These are phyloP conservation scores for Histomonas meleagridis DNA, from an alignment of 208 protist species.

Conservation along the genomic window DNA sequence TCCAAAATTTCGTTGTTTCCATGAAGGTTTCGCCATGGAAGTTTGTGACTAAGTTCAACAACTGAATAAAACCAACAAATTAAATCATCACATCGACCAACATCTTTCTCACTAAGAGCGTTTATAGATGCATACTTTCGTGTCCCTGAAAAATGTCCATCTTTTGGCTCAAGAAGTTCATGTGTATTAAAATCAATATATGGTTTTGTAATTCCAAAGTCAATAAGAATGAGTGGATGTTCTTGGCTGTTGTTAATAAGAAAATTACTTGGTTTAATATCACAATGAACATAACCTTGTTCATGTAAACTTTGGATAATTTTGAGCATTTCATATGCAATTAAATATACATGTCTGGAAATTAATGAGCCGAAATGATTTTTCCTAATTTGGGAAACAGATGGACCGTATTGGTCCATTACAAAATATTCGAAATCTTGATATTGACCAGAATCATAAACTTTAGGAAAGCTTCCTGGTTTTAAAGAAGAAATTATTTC, in stretches of 20 bases:
- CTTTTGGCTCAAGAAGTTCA: no score
- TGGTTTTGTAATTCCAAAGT: constrained; percentile 10
- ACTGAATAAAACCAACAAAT: constrained; percentile 23
- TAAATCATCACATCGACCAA: constrained; percentile 12
- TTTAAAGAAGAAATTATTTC: neutral
- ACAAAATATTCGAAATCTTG: neutral
- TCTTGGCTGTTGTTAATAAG: neutral
- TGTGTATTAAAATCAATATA: neutral
- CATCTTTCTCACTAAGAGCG: neutral
- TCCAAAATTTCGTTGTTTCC: no score
- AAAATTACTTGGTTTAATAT: constrained; percentile 20
- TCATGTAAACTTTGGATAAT: neutral
- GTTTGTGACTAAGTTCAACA: no score
- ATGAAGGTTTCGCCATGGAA: no score
- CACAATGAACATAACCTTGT: neutral
- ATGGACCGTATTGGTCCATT: neutral
- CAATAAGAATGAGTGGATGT: neutral
- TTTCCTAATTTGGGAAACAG: no score
- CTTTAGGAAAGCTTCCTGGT: neutral
- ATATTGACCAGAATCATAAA: neutral
- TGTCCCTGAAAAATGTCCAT: neutral
- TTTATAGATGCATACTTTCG: neutral
- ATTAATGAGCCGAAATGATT: no score
- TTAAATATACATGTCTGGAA: no score
- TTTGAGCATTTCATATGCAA: neutral